Evolutionary conservation across 306 rosid genomes (phyloP), one percentile per base, ranked within the genome.

Genomic region (Pachyrhizus erosus): DNA sequence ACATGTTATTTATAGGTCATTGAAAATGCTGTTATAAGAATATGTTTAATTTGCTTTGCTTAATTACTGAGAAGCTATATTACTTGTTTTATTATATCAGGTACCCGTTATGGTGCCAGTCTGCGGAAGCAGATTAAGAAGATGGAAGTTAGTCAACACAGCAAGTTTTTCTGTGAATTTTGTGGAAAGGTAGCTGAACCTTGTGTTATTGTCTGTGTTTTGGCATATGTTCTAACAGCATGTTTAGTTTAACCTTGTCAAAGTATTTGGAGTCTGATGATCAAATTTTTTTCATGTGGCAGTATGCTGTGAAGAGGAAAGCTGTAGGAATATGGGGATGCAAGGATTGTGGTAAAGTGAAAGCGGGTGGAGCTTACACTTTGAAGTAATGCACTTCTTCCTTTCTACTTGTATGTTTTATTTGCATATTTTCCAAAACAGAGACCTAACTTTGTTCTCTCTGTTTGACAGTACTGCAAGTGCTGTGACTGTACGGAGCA

Each of bases 111-210:
- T 46, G 98, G 98, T 58, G 98, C 97, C 15, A 91, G 94, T 94
- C 84, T 92, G 87, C 88, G 97, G 1, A 94, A 94, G 90, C 98
- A 92, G 93, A 94, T 94, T 62, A 94, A 94, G 87, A 94, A 94
- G 84, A 94, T 94, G 97, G 98, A 94, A 84, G 96, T 94, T 8
- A 94, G 97, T 83, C 97, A 94, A 61, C 96, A 94, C 84, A 94
- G 96, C 88, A 92, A 90, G 24, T 94, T 78, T 60, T 94, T 94
- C 92, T 92, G 97, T 49, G 98, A 94, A 71, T 94, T 94, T 54
- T 94, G 96, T 17, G 97, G 98, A 72, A 94, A 94, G 98, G 97
- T 91, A 82, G 62, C 6, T 64, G 9, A 31, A 23, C 12, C 45
- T 31, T 34, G 3, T 55, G 23, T 43, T 71, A 3, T 77, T 24